Evolutionary conservation across 306 rosid species (phyloP).

Genomic region (Notholithocarpus densiflorus): DNA sequence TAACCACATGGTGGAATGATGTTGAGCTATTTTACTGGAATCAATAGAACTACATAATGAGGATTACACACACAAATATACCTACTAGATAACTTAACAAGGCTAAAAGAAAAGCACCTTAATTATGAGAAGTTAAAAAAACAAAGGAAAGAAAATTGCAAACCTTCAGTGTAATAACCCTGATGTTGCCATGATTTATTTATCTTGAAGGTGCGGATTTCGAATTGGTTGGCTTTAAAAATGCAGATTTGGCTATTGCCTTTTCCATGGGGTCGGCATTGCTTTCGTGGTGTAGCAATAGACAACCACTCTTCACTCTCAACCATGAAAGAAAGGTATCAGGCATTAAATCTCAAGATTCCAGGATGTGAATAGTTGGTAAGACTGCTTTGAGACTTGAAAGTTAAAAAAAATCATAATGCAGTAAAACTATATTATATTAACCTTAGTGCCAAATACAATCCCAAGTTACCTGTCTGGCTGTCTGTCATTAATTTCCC

Average conservation of each 20-base stretch:
- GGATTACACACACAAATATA: too few species aligned
- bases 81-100: too few species aligned
- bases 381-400: constrained; percentile 96
- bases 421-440: constrained; percentile 60
- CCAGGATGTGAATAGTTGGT: constrained; percentile 99
- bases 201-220: constrained; percentile 58
- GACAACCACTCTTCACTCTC: constrained; percentile 79
- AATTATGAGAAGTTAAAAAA: too few species aligned
- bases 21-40: too few species aligned
- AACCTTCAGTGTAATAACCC: too few species aligned
- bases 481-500: too few species aligned
- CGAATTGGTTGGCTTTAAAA: constrained; percentile 99
- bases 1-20: too few species aligned
- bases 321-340: constrained; percentile 93
- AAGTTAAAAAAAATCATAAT: constrained; percentile 56
- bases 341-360: constrained; percentile 69
- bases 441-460: constrained; percentile 76
- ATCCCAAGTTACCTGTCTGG: too few species aligned
- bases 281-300: constrained; percentile 96
- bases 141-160: too few species aligned
- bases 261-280: constrained; percentile 85
- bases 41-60: too few species aligned
- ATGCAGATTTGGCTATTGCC: constrained; percentile 99
- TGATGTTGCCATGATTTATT: constrained; percentile 59
- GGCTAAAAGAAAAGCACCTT: too few species aligned